These are phyloP conservation scores for Alternaria sp. DNA, from an alignment of 2,329 filamentous ascomycete species.

Conservation along the genomic window DNA sequence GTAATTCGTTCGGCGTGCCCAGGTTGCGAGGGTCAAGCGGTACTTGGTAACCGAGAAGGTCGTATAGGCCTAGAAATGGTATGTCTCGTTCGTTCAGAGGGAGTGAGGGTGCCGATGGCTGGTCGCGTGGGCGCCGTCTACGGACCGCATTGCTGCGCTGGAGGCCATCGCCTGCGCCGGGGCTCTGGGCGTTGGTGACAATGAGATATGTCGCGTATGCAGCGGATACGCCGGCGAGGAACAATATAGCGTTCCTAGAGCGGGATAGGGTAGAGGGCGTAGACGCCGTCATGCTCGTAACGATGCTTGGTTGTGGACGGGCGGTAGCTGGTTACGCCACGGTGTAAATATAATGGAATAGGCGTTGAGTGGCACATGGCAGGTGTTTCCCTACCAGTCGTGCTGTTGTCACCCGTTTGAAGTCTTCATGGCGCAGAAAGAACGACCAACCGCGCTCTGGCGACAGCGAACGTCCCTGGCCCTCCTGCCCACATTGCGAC, in stretches of 20 bases:
- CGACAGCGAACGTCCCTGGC: background rate
- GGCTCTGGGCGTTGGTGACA: slow-evolving; percentile 53
- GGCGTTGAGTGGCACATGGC: slow-evolving; percentile 3
- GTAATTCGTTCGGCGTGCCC: slow-evolving; percentile 29
- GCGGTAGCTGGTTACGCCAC: background rate
- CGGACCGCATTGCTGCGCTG: slow-evolving; percentile 73
- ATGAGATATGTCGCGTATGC: slow-evolving; percentile 66
- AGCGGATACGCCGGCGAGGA: slow-evolving; percentile 63
- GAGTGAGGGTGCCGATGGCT: slow-evolving; percentile 18
- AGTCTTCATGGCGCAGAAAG: slow-evolving; percentile 14
- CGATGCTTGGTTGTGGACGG: background rate
- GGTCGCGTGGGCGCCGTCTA: slow-evolving; percentile 47
- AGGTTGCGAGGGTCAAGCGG: slow-evolving; percentile 31
- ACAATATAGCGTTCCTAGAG: slow-evolving; percentile 59
- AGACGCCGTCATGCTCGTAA: slow-evolving; percentile 36
- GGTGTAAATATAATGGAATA: slow-evolving; percentile 1
- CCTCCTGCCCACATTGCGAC: background rate
- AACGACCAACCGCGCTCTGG: slow-evolving; percentile 4
- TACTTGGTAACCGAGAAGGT: slow-evolving; percentile 33
- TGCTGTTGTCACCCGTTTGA: slow-evolving; percentile 18
- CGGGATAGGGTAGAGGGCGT: slow-evolving; percentile 45
- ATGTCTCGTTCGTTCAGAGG: slow-evolving; percentile 28
- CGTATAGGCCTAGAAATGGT: slow-evolving; percentile 32
- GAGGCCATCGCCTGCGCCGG: slow-evolving; percentile 47
- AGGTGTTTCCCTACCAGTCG: slow-evolving; percentile 15